Evolutionary conservation across 192 early-diverging fungal species (phyloP), one percentile per base, ranked within the genome.

Genomic region (Tieghemiomyces parasiticus): DNA sequence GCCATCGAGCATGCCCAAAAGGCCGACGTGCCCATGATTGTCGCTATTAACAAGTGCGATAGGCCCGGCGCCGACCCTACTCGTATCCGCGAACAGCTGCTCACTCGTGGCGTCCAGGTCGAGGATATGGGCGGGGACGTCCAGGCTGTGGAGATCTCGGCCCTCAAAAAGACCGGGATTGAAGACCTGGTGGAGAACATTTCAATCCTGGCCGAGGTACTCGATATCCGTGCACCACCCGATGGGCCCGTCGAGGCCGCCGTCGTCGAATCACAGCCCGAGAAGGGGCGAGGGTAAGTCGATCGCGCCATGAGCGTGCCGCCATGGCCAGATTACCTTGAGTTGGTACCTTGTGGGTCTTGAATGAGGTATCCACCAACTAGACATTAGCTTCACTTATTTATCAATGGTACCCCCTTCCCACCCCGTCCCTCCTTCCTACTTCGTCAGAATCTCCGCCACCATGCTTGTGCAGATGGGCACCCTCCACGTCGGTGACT

Each of bases 11-110:
- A 93, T 69, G 88, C 92, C 6, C 76, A 85, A 34, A 81, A 79
- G 10, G 88, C 91, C 12, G 75, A 78, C 52, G 88, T 92, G 22
- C 91, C 93, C 24, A 82, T 98, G 38, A 83, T 98, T 61, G 92
- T 98, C 0, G 95, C 95, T 0, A 85, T 98, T 59, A 98, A 95
- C 80, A 98, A 98, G 70, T 95, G 93, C 67, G 95, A 98, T 72
- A 95, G 92, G 63, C 86, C 83, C 24, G 86, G 84, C 3, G 84
- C 78, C 1, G 77, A 90, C 30, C 70, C 83, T 2, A 69, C 68
- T 34, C 71, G 62, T 24, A 75, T 78, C 20, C 73, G 80, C 54
- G 71, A 92, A 63, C 81, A 78, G 13, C 71, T 97, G 22, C 65
- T 93, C 50, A 66, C 77, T 52, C 70, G 94, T 51, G 86, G 84